Base-by-base conservation (phyloP, 768 basidiomycete species). In the Daedaleopsis sinensis region DNA sequence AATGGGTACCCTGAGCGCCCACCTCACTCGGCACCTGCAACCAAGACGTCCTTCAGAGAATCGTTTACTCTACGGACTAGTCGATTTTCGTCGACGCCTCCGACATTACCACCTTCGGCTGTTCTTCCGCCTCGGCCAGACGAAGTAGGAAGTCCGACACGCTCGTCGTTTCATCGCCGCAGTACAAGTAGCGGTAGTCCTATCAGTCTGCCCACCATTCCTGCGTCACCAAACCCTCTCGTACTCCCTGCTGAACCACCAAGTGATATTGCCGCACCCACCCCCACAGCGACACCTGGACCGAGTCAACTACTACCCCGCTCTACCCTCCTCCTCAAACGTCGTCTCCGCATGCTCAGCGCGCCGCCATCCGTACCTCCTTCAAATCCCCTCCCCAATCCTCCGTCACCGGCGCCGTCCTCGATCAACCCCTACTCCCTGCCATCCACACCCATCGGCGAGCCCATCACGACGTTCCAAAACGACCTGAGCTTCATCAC, bases 71-170 rank as follows among this genome's bases (percentile, higher is more conserved):
- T 84, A 61, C 85, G 88, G 58, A 78, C 82, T 8, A 73, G 88
- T 55, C 60, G 65, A 23, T 64, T 73, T 24, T 75, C 74, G 24
- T 19, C 67, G 16, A 60, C 71, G 4, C 71, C 87, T 21, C 90
- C 89, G 0, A 85, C 84, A 57, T 83, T 84, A 37, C 84, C 90
- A 7, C 88, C 90, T 9, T 80, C 83, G 1, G 74, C 78, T 18
- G 77, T 74, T 23, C 78, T 90, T 1, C 87, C 91, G 5, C 88
- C 87, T 8, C 83, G 87, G 37, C 90, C 89, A 6, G 88, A 89
- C 59, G 87, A 91, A 62, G 51, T 58, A 23, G 35, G 39, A 35
- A 44, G 46, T 27, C 48, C 35, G 15, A 19, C 42, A 52, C 58
- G 58, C 43, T 53, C 52, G n/a, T 58, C 53, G 24, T 53, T 42